phyloP scores from a whole-genome alignment of 2,329 filamentous ascomycete species.

The Exophiala alcalophila region DNA sequence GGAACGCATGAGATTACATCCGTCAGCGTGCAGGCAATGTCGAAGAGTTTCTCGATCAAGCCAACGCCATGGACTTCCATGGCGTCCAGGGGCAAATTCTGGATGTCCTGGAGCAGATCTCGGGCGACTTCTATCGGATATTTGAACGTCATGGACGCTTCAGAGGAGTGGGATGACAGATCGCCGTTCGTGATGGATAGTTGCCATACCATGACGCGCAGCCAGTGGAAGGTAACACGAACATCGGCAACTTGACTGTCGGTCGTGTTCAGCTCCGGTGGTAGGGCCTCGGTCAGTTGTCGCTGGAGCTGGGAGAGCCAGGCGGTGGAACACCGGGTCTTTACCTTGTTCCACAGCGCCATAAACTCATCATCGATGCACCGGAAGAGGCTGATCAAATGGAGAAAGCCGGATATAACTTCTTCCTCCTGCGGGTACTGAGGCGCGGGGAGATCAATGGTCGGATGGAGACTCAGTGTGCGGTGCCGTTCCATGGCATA shows the following conservation, averaged over 20 bases:
- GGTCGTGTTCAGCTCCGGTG: slow-evolving; percentile 24
- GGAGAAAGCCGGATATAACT: slow-evolving; percentile 55
- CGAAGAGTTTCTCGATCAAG: slow-evolving; percentile 78
- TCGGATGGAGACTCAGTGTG: slow-evolving; percentile 64
- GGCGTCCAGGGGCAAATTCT: slow-evolving; percentile 67
- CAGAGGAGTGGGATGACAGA: slow-evolving; percentile 58
- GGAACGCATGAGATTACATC: slow-evolving; percentile 67
- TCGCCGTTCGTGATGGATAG: slow-evolving; percentile 64
- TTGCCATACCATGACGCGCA: slow-evolving; percentile 70
- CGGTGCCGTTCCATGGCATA: slow-evolving; percentile 66
- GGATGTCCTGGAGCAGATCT: slow-evolving; percentile 63
- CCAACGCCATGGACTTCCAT: slow-evolving; percentile 74
- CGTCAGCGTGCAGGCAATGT: slow-evolving; percentile 69
- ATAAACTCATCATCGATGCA: slow-evolving; percentile 65
- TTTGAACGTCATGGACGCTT: slow-evolving; percentile 60
- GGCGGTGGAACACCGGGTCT: slow-evolving; percentile 54
- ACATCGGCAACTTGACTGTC: slow-evolving; percentile 30
- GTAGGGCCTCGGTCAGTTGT: slow-evolving; percentile 39
- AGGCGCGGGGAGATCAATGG: slow-evolving; percentile 58
- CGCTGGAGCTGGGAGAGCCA: slow-evolving; percentile 61
- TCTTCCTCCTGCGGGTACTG: slow-evolving; percentile 58
- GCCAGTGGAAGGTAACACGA: slow-evolving; percentile 67
- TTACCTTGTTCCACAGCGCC: slow-evolving; percentile 64
- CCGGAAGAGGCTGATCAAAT: slow-evolving; percentile 61
- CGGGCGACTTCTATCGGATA: slow-evolving; percentile 62